Conservation (phyloP, 495 filamentous ascomycete species). For the Hypoxylon lenormandii region DNA sequence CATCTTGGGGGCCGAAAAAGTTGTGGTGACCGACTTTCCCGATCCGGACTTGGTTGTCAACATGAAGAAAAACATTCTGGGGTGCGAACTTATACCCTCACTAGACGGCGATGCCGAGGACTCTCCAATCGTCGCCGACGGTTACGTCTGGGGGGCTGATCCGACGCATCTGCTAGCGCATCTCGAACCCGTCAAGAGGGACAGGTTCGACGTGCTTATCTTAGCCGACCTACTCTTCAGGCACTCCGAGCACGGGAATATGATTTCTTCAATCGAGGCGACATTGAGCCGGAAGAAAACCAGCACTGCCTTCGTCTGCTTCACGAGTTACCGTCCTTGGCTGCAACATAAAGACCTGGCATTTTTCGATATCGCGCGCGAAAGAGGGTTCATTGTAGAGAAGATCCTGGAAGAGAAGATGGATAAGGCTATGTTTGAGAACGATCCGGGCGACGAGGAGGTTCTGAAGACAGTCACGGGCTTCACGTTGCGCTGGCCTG, state of each 20-base stretch:
- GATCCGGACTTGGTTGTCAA: slow-evolving; percentile 82
- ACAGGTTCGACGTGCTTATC: slow-evolving; percentile 80
- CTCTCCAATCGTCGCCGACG: slow-evolving; percentile 63
- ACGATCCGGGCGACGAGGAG: slow-evolving; percentile 82
- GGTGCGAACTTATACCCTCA: slow-evolving; percentile 52
- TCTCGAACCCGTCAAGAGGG: slow-evolving; percentile 49
- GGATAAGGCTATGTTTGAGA: slow-evolving; percentile 86
- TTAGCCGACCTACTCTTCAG: slow-evolving; percentile 91
- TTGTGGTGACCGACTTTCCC: slow-evolving; percentile 89
- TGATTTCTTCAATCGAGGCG: slow-evolving; percentile 74
- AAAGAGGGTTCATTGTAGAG: slow-evolving; percentile 75
- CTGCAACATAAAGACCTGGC: slow-evolving; percentile 81
- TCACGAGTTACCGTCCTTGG: slow-evolving; percentile 94
- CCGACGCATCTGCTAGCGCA: slow-evolving; percentile 64
- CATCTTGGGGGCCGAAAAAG: slow-evolving; percentile 72
- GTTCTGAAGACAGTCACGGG: slow-evolving; percentile 84
- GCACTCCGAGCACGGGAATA: slow-evolving; percentile 81
- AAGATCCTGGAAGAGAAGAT: slow-evolving; percentile 83
- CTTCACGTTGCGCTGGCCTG: slow-evolving; percentile 72
- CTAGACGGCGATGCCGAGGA: slow-evolving; percentile 35
- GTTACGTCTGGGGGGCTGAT: slow-evolving; percentile 83
- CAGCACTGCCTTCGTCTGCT: slow-evolving; percentile 83
- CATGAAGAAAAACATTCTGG: slow-evolving; percentile 75
- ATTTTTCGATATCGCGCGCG: slow-evolving; percentile 81
- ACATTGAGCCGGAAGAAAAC: slow-evolving; percentile 67